Evolutionary conservation across 345 rosid genomes (phyloP).

Genomic region (Salix dunnii): DNA sequence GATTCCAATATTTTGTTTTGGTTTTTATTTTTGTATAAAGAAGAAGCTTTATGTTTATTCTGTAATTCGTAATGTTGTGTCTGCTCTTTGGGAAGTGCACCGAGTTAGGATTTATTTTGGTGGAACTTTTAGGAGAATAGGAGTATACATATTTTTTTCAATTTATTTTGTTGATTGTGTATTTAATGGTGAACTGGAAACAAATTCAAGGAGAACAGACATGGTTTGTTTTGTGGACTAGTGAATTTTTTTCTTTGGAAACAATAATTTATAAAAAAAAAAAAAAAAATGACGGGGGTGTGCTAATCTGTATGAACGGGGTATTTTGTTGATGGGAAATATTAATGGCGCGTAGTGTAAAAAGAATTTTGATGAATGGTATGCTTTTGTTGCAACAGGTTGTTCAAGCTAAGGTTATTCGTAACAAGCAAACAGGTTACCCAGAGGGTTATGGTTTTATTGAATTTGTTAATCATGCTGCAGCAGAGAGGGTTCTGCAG

Average conservation of each 20-base stretch:
- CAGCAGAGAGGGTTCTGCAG: conserved; percentile 81
- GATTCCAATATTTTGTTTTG: not conserved
- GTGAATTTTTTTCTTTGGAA: not conserved
- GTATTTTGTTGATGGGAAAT: not conserved
- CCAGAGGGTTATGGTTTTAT: conserved; percentile 92
- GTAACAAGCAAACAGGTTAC: conserved; percentile 62
- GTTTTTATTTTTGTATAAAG: not conserved
- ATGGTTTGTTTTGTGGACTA: not conserved
- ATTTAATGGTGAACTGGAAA: not conserved
- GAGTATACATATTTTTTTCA: not conserved
- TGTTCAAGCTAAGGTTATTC: conserved; percentile 75
- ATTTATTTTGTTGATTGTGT: not conserved
- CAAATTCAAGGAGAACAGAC: not conserved
- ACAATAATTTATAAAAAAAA: not conserved
- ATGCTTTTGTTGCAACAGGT: conserved; percentile 34
- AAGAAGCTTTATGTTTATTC: not conserved
- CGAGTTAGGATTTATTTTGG: too few species aligned
- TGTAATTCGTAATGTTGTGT: not conserved
- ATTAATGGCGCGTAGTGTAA: not conserved
- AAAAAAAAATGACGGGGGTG: not conserved
- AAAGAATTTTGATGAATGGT: not conserved
- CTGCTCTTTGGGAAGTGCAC: not conserved
- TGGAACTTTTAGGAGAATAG: not conserved
- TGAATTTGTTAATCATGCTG: conserved; percentile 60
- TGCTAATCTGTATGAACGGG: not conserved